Base-by-base conservation (phyloP, 2,329 filamentous ascomycete genomes). In the Microascus cirrosus region DNA sequence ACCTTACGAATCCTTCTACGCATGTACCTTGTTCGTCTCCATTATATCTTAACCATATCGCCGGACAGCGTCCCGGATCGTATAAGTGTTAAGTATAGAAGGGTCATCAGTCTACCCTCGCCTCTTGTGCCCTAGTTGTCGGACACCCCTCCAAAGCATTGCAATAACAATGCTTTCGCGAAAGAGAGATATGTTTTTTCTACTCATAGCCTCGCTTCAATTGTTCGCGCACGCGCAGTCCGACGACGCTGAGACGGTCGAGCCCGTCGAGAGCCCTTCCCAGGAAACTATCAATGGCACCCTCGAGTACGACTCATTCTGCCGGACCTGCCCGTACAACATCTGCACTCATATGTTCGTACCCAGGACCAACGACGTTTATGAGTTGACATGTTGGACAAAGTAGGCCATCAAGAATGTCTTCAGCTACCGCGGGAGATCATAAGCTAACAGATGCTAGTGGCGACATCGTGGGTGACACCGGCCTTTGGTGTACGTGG, bases 291-390 rank as follows among this genome's bases (percentile, higher is more conserved):
- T 42, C 36, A 42, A 42, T 13, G 36, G 36, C 36, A 59, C 58
- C 2, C 54, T 56, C 45, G 58, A 59, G 45, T 59, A 56, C 20
- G 34, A 18, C 13, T 52, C 58, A 10, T 20, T 39, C 39, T 59
- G 58, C 54, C 53, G 55, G 32, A 54, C 52, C 13, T 59, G 58
- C 32, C 58, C 58, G 45, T 59, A 59, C 36, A 56, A 51, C 45
- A 28, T 59, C 15, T 59, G 58, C 54, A 20, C 54, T 32, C 45
- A 56, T 34, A n/a, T 45, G 18, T 48, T 56, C 13, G 7, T 53
- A 10, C 54, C 54, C 12, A 56, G n/a, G 28, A 24, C 54, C 24
- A 48, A 45, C 50, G 52, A 55, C 20, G 35, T 25, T 18, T 55
- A 52, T 4, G 24, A 25, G 13, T 36, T 59, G 32, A 56, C 58